A percentile compares a stretch with the other conserved stretches of the same genome.
These are phyloP conservation scores for Lagerstroemia speciosa DNA, from an alignment of 345 rosid species.

Conservation along the genomic window DNA sequence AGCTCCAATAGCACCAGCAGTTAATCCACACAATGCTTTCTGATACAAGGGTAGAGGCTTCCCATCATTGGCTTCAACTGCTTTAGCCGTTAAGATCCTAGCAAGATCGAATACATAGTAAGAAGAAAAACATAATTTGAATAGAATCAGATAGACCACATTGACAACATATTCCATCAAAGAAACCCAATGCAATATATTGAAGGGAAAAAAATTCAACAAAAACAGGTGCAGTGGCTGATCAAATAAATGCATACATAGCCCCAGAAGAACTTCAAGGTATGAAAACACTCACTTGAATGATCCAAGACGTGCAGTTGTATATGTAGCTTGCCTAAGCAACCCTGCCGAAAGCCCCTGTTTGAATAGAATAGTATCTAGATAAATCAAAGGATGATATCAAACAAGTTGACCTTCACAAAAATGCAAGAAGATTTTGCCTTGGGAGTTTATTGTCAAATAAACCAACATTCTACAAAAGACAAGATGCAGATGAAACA, in stretches of 20 bases:
- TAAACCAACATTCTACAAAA: background rate
- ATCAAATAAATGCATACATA: background rate
- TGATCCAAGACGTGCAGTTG: slow-evolving; percentile 96
- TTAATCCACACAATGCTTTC: slow-evolving; percentile 93
- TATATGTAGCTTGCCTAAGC: slow-evolving; percentile 95
- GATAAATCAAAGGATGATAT: no score
- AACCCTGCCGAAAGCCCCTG: slow-evolving; percentile 96
- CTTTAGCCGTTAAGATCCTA: slow-evolving; percentile 86
- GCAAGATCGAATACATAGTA: slow-evolving; percentile 5
- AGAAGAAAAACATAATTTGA: background rate
- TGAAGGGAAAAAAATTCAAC: background rate
- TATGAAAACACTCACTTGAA: slow-evolving; percentile 55
- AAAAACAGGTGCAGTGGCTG: background rate
- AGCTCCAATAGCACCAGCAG: slow-evolving; percentile 99
- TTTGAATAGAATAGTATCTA: background rate
- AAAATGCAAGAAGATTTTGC: background rate
- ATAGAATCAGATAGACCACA: background rate
- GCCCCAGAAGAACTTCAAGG: background rate
- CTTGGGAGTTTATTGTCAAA: no score
- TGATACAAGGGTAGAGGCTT: slow-evolving; percentile 96
- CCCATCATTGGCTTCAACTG: slow-evolving; percentile 81
- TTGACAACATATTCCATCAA: background rate
- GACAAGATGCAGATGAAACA: background rate
- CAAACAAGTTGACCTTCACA: background rate
- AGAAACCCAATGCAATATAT: background rate